Base-by-base conservation (phyloP, 2,329 filamentous ascomycete genomes). In the Exophiala xenobiotica region DNA sequence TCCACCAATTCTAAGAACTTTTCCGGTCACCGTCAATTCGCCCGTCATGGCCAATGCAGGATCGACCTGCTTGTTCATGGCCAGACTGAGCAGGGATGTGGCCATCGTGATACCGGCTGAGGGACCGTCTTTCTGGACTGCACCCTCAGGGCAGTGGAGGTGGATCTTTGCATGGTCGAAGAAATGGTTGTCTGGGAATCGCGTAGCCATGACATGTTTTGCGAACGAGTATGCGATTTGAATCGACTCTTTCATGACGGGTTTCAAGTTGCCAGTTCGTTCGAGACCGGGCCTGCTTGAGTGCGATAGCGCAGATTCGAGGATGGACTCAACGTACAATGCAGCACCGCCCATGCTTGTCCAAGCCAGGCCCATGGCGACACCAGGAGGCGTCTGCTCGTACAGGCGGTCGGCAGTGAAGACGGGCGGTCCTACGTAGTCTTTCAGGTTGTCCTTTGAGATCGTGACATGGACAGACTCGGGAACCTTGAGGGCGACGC, bases 61-160 rank as follows among this genome's bases (percentile, higher is more conserved):
- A 65, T 90, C 80, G 43, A 99, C 78, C 12, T 86, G 79, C 39
- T 80, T 79, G 60, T 96, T 83, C 31, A 97, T 74, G 6, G 90
- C 92, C 56, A 99, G 76, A 46, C 87, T 92, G 44, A 99, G 77
- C 63, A 99, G 73, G 52, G 88, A 90, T 5, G 90, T 95, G n/a
- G 93, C 87, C 93, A 99, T 99, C 5, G 93, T 99, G 65, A 99
- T 93, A 67, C 93, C 93, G 16, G 93, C 93, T 41, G 87, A 91
- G 3, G 88, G 88, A 70, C 75, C 93, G 67, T 99, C 93, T 73
- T 99, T 99, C 61, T 88, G 88, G 49, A 96, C 91, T 6, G 93
- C 93, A 4, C 93, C 93, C 68, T 99, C 93, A 0, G 93, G 93
- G 53, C 95, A 95, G 75, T 99, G 93, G 60, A 99, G 78, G 71